phyloP scores from a whole-genome alignment of 78 protist genomes.

The Planoprotostelium fungivorum region DNA sequence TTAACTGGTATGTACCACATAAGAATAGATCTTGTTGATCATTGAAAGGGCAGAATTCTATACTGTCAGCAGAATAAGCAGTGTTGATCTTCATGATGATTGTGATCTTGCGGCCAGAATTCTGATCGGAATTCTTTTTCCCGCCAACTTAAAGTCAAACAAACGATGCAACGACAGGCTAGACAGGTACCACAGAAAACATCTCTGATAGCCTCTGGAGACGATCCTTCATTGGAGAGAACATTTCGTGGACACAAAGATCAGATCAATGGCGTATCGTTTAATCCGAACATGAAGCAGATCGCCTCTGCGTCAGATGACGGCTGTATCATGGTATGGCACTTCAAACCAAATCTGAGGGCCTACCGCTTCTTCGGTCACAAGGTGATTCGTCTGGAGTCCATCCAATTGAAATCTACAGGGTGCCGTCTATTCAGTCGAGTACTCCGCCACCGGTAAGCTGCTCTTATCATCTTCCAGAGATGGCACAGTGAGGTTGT shows the following conservation, averaged over 20 bases:
- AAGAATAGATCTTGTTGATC: conserved; percentile 2
- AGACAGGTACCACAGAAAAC: neutral
- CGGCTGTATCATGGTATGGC: conserved; percentile 88
- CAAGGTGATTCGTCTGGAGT: conserved; percentile 22
- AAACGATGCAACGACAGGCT: neutral
- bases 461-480: conserved; percentile 65
- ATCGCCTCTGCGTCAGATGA: conserved; percentile 71
- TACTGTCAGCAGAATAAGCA: conserved; percentile 44
- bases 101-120: neutral
- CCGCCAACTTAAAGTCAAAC: neutral
- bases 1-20: conserved; percentile 50
- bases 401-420: conserved; percentile 3
- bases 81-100: neutral
- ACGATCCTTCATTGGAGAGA: conserved; percentile 77
- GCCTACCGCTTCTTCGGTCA: conserved; percentile 84
- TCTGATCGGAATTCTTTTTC: neutral
- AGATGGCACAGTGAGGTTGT: conserved; percentile 70
- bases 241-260: conserved; percentile 85
- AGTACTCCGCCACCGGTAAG: conserved; percentile 54
- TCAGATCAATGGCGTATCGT: conserved; percentile 41
- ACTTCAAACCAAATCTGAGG: conserved; percentile 73
- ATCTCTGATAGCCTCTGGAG: neutral
- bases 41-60: conserved; percentile 45
- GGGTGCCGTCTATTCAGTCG: conserved; percentile 55
- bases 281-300: conserved; percentile 77